These are phyloP conservation scores for Geotrichum australiense DNA, from an alignment of 1,139 yeast genomes.

Conservation along the genomic window DNA sequence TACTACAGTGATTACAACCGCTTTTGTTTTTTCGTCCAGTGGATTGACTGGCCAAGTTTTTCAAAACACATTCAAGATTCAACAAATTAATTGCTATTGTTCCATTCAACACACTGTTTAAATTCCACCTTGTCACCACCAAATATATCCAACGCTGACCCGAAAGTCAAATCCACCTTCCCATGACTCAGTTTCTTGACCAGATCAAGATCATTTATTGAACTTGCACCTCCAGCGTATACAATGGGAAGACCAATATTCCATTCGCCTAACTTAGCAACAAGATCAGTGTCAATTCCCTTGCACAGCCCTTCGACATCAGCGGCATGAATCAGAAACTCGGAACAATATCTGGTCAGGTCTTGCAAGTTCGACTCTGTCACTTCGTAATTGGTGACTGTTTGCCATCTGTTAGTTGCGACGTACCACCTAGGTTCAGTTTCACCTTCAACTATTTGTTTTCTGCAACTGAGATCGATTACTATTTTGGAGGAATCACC, in stretches of 20 bases:
- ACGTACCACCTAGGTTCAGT: constrained; percentile 63
- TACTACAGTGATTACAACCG: no score
- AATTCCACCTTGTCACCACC: constrained; percentile 80
- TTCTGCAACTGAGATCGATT: constrained; percentile 85
- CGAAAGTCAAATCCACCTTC: constrained; percentile 83
- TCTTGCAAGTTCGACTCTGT: constrained; percentile 45
- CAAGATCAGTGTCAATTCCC: constrained; percentile 82
- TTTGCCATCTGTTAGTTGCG: constrained; percentile 97
- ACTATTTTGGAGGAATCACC: constrained; percentile 49
- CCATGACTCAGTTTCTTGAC: constrained; percentile 68
- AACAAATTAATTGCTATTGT: constrained; percentile 31
- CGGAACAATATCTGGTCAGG: constrained; percentile 65
- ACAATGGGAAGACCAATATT: constrained; percentile 66
- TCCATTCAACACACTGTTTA: constrained; percentile 70
- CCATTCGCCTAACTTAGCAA: constrained; percentile 70
- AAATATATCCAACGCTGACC: constrained; percentile 88
- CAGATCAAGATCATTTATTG: constrained; percentile 54
- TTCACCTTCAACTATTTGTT: constrained; percentile 29
- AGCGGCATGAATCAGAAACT: constrained; percentile 92
- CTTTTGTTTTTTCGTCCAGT: no score
- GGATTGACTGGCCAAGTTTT: no score
- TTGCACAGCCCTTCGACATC: constrained; percentile 95
- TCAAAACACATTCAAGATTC: no score
- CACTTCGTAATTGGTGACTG: constrained; percentile 61
- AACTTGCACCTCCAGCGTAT: constrained; percentile 95